Evolutionary conservation across 345 rosid species (phyloP).

Genomic region (Lumnitzera littorea): DNA sequence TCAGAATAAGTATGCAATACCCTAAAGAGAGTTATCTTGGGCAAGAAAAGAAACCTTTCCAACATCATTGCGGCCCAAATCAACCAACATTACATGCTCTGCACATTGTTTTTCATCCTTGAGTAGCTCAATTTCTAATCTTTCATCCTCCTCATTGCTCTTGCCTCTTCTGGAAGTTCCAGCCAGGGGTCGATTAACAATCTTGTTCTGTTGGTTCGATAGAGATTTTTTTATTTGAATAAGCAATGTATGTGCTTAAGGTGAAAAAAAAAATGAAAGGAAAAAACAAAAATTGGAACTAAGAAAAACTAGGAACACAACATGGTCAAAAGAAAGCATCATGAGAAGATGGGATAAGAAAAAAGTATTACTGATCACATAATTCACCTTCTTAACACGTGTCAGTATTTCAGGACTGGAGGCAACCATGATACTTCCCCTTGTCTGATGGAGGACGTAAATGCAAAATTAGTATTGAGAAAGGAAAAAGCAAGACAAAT

Average conservation of each 20-base stretch:
- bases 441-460: slow-evolving; percentile 37
- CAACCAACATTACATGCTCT: slow-evolving; percentile 87
- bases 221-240: neutral
- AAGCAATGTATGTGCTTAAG: neutral
- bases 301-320: no score
- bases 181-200: slow-evolving; percentile 83
- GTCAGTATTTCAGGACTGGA: slow-evolving; percentile 97
- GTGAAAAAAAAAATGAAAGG: neutral
- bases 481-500: slow-evolving; percentile 4
- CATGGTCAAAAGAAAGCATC: neutral
- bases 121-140: slow-evolving; percentile 39
- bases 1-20: no score
- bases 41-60: slow-evolving; percentile 47
- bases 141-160: slow-evolving; percentile 54
- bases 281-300: neutral
- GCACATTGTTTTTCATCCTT: slow-evolving; percentile 77
- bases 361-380: neutral
- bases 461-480: slow-evolving; percentile 2
- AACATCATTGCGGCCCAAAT: slow-evolving; percentile 80
- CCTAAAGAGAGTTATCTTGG: no score
- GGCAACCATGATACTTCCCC: slow-evolving; percentile 81
- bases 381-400: slow-evolving; percentile 62
- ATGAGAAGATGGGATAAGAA: no score
- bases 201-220: slow-evolving; percentile 43
- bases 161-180: slow-evolving; percentile 79